phyloP scores from a whole-genome alignment of 352 stramenopile species.

The Globisporangium paddicum region DNA sequence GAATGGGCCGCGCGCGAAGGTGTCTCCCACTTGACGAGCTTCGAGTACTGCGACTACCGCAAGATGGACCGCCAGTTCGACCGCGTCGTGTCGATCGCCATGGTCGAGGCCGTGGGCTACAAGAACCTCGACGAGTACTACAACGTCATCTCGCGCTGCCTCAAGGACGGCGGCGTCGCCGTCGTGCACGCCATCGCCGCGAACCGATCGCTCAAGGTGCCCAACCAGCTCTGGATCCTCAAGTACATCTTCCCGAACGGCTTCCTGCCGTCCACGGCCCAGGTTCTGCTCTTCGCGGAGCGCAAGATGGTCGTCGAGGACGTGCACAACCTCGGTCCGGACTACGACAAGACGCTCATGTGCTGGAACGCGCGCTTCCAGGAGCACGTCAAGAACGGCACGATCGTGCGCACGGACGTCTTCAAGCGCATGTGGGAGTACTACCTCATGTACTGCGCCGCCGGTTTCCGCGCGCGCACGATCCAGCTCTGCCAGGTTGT shows the following conservation, averaged over 20 bases:
- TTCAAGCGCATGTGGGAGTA: constrained; percentile 90
- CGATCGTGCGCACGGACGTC: constrained; percentile 72
- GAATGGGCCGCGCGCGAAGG: constrained; percentile 74
- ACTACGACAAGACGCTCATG: constrained; percentile 90
- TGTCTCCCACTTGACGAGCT: constrained; percentile 81
- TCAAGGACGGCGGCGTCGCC: constrained; percentile 73
- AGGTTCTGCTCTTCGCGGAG: constrained; percentile 74
- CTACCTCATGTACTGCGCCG: constrained; percentile 88
- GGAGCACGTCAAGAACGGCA: constrained; percentile 66
- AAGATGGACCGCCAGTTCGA: constrained; percentile 87
- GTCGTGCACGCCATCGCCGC: constrained; percentile 82
- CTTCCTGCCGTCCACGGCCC: constrained; percentile 73
- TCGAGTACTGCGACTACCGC: constrained; percentile 90
- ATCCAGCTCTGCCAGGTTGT: constrained; percentile 83
- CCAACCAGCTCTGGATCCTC: constrained; percentile 84
- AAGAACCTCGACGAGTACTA: constrained; percentile 89
- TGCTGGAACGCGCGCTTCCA: constrained; percentile 88
- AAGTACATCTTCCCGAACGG: constrained; percentile 92
- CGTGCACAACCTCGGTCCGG: constrained; percentile 80
- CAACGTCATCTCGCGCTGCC: constrained; percentile 68
- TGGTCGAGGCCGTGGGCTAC: constrained; percentile 88
- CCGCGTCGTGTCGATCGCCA: constrained; percentile 85
- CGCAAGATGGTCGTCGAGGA: constrained; percentile 80
- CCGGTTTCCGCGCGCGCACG: constrained; percentile 84
- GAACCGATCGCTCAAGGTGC: constrained; percentile 81